phyloP scores from a whole-genome alignment of 148 eudicot species.

The Vaccinium corymbosum region DNA sequence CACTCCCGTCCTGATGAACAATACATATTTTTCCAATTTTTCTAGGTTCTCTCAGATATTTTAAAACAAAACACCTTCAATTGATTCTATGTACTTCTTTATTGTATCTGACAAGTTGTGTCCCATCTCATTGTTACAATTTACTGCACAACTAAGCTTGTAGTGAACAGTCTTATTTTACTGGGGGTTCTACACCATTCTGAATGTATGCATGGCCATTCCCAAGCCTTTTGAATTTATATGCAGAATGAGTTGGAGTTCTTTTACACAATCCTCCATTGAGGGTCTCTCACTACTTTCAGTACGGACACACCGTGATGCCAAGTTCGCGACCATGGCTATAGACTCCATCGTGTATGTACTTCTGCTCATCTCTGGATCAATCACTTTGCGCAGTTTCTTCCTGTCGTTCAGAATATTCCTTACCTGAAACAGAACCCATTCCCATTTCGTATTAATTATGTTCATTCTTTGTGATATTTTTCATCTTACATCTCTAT shows the following conservation, averaged over 20 bases:
- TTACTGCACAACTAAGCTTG: background rate
- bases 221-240: slow-evolving; percentile 76
- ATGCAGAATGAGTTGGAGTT: slow-evolving; percentile 63
- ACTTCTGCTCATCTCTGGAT: slow-evolving; percentile 68
- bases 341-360: slow-evolving; percentile 83
- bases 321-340: slow-evolving; percentile 79
- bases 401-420: slow-evolving; percentile 68
- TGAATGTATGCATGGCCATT: slow-evolving; percentile 70
- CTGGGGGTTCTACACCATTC: slow-evolving; percentile 48
- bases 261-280: slow-evolving; percentile 75
- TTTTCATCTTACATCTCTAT: background rate
- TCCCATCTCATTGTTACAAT: background rate
- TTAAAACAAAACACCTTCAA: background rate
- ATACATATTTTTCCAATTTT: background rate
- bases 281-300: slow-evolving; percentile 88
- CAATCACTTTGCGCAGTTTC: slow-evolving; percentile 71
- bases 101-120: background rate
- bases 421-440: slow-evolving; percentile 48
- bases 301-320: slow-evolving; percentile 76
- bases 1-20: too few relatives aligned
- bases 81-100: background rate
- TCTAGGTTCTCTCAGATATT: background rate
- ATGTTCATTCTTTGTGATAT: background rate
- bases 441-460: background rate
- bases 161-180: background rate